phyloP scores from a whole-genome alignment of 2,329 filamentous ascomycete species.

The Coniochaeta prunicola region DNA sequence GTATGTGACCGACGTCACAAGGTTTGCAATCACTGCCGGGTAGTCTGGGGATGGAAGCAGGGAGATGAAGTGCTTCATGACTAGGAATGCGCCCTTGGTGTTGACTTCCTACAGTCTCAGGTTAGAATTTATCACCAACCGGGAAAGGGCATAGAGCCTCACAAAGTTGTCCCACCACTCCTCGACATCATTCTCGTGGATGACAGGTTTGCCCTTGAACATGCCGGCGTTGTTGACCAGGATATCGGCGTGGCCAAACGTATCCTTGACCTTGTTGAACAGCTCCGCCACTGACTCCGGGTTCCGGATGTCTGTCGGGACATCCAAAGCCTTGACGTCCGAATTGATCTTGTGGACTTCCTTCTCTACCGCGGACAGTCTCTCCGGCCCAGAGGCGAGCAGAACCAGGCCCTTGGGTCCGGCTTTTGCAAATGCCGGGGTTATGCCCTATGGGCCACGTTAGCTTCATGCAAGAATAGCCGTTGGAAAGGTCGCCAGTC shows the following conservation, averaged over 20 bases:
- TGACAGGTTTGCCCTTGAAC: conserved; percentile 6
- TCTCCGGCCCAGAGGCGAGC: conserved; percentile 17
- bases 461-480: not conserved
- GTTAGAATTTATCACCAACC: not conserved
- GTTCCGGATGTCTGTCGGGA: conserved; percentile 10
- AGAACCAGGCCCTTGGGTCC: conserved; percentile 25
- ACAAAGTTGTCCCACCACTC: conserved; percentile 12
- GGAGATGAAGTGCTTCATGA: conserved; percentile 3
- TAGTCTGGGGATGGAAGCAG: conserved; percentile 4
- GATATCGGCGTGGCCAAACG: conserved; percentile 12
- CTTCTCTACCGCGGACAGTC: not conserved
- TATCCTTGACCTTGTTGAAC: conserved; percentile 7
- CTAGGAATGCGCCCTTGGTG: conserved; percentile 4
- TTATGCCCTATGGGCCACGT: conserved; percentile 13
- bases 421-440: conserved; percentile 25
- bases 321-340: not conserved
- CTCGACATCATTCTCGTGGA: conserved; percentile 9
- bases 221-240: conserved; percentile 11
- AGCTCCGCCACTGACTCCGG: conserved; percentile 8
- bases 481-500: not conserved
- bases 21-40: conserved; percentile 18
- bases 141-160: conserved; percentile 2
- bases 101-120: conserved; percentile 4
- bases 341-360: conserved; percentile 3
- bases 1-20: conserved; percentile 15